Evolutionary conservation across 371 early-diverging fungal genomes (phyloP).

Genomic region (Conidiobolus incongruus): DNA sequence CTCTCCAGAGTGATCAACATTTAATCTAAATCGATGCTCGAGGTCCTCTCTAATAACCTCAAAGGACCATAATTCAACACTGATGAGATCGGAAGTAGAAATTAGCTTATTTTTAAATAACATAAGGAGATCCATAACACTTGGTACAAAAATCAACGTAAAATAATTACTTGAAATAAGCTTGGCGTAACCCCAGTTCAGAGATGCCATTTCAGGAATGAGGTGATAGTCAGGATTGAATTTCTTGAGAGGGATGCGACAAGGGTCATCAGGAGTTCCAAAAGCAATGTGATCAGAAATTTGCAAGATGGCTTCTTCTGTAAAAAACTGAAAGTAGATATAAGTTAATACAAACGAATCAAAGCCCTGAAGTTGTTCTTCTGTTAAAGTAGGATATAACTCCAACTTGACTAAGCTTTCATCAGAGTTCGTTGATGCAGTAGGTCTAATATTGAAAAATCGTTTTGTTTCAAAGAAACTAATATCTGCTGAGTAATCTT

Average conservation of each 20-base stretch:
- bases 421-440: too few relatives aligned
- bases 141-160: slow-evolving; percentile 1
- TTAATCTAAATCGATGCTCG: not conserved
- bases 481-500: not conserved
- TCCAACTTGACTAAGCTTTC: too few relatives aligned
- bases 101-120: not conserved
- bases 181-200: slow-evolving; percentile 3
- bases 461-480: not conserved
- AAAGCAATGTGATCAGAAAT: not conserved
- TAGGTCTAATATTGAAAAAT: too few relatives aligned
- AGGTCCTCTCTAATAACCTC: slow-evolving; percentile 3
- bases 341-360: not conserved
- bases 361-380: not conserved
- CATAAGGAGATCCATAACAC: not conserved
- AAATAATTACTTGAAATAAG: too few relatives aligned
- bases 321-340: slow-evolving; percentile 1
- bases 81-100: not conserved
- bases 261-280: not conserved
- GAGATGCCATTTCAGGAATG: not conserved
- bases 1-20: not conserved
- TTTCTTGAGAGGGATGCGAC: not conserved
- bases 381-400: too few relatives aligned
- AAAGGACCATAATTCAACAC: not conserved
- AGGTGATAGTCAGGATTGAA: too few relatives aligned
- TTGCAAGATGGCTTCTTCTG: slow-evolving; percentile 1